These are phyloP conservation scores for Berkeleyomyces rouxiae DNA, from an alignment of 2,329 filamentous ascomycete genomes.

Conservation along the genomic window DNA sequence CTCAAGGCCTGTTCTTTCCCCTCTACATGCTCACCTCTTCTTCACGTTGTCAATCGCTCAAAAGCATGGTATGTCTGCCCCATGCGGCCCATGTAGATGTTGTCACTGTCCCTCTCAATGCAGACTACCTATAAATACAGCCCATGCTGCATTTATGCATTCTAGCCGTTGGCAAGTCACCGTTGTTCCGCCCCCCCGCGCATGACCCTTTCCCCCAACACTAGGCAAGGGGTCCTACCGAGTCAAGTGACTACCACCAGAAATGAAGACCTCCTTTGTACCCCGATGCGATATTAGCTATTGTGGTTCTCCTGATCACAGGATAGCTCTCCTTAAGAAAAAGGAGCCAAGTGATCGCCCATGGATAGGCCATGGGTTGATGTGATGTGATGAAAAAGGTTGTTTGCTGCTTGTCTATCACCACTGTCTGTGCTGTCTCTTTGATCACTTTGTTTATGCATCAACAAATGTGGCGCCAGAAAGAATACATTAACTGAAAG, in stretches of 20 bases:
- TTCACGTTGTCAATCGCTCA: background rate
- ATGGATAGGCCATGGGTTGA: background rate
- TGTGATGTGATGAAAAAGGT: background rate
- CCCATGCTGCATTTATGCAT: background rate
- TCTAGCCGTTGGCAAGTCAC: no score
- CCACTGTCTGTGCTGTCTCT: background rate
- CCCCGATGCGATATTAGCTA: background rate
- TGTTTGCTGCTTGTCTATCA: background rate
- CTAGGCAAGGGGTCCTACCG: background rate
- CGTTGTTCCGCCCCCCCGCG: background rate
- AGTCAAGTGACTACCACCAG: background rate
- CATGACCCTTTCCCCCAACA: background rate
- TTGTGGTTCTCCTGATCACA: background rate
- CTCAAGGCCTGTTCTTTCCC: background rate
- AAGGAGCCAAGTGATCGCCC: background rate
- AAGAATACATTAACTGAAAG: background rate
- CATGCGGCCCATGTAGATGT: background rate
- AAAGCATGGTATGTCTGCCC: background rate
- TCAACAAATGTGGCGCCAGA: background rate
- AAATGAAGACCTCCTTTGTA: conserved; percentile 1
- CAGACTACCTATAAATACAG: background rate
- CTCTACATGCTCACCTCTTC: background rate
- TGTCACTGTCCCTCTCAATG: no score
- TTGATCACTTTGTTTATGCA: background rate
- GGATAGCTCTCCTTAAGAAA: background rate